These are phyloP conservation scores for Dactylellina leptospora DNA, from an alignment of 2,329 filamentous ascomycete species.

Conservation along the genomic window DNA sequence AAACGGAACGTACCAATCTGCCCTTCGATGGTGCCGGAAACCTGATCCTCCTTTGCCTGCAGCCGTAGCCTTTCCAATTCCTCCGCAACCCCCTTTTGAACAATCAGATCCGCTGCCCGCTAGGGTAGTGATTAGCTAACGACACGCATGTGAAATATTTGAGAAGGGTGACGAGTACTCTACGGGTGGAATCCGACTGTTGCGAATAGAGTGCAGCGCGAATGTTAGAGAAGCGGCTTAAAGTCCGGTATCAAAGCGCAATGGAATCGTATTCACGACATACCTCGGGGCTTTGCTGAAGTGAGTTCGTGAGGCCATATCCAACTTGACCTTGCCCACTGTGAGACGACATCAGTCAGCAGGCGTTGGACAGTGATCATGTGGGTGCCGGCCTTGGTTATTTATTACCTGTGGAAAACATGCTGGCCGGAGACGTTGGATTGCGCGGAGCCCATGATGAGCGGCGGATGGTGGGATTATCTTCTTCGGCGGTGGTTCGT, in stretches of 20 bases:
- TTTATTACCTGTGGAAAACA: slow-evolving; percentile 43
- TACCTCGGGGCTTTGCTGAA: slow-evolving; percentile 48
- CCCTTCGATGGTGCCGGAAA: slow-evolving; percentile 15
- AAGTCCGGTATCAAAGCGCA: no score
- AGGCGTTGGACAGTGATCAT: no score
- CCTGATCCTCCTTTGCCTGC: slow-evolving; percentile 26
- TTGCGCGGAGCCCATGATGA: slow-evolving; percentile 45
- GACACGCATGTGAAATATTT: no score
- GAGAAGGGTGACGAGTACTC: slow-evolving; percentile 9
- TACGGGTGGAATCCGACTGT: slow-evolving; percentile 42
- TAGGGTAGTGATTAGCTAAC: not conserved
- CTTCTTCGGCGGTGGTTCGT: no score
- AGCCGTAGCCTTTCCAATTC: slow-evolving; percentile 38
- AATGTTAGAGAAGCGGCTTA: no score
- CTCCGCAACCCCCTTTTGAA: slow-evolving; percentile 42
- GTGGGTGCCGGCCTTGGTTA: no score
- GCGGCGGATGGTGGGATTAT: no score
- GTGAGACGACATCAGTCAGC: not conserved
- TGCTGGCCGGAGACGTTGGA: slow-evolving; percentile 29
- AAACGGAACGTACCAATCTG: slow-evolving; percentile 14
- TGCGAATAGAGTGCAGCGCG: not conserved
- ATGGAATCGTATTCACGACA: not conserved
- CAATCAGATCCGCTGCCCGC: slow-evolving; percentile 6
- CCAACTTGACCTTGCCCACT: slow-evolving; percentile 44
- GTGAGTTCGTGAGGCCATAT: slow-evolving; percentile 38